Percentiles rank a stretch among this genome's conserved stretches.
Evolutionary conservation across 352 stramenopile genomes (phyloP).

Genomic region (Phytophthora brassicae): DNA sequence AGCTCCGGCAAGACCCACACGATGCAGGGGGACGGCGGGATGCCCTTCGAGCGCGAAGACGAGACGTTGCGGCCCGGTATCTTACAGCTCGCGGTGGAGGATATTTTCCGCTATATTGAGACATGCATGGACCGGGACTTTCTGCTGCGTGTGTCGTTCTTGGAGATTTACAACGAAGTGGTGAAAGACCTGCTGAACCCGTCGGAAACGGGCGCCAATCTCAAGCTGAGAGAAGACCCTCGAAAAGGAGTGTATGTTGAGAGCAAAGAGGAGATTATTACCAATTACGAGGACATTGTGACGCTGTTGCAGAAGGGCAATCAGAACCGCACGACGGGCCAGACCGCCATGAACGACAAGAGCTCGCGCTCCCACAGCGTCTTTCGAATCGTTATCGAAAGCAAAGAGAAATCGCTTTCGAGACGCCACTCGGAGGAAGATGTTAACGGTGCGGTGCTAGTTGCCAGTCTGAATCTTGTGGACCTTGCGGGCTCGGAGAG

Average conservation of each 20-base stretch:
- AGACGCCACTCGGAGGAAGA: constrained; percentile 67
- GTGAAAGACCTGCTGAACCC: constrained; percentile 94
- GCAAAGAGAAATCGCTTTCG: constrained; percentile 56
- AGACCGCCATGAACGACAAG: constrained; percentile 82
- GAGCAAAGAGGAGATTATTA: constrained; percentile 94
- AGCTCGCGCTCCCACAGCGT: constrained; percentile 83
- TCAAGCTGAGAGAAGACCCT: constrained; percentile 94
- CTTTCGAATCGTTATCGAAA: constrained; percentile 84
- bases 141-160: constrained; percentile 95
- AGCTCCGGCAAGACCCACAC: constrained; percentile 96
- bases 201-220: constrained; percentile 40
- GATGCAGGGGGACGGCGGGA: constrained; percentile 88
- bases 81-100: constrained; percentile 91
- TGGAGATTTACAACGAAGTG: constrained; percentile 99
- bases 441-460: constrained; percentile 82
- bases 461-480: constrained; percentile 96
- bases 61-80: constrained; percentile 42
- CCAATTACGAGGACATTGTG: constrained; percentile 63
- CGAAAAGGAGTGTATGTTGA: constrained; percentile 97
- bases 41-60: constrained; percentile 23
- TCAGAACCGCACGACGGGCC: constrained; percentile 57
- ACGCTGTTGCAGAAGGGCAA: constrained; percentile 68
- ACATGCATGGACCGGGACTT: constrained; percentile 90
- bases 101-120: constrained; percentile 93
- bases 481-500: constrained; percentile 98